Conservation (phyloP, 108 stramenopile genomes). For the Seminavis robusta region DNA sequence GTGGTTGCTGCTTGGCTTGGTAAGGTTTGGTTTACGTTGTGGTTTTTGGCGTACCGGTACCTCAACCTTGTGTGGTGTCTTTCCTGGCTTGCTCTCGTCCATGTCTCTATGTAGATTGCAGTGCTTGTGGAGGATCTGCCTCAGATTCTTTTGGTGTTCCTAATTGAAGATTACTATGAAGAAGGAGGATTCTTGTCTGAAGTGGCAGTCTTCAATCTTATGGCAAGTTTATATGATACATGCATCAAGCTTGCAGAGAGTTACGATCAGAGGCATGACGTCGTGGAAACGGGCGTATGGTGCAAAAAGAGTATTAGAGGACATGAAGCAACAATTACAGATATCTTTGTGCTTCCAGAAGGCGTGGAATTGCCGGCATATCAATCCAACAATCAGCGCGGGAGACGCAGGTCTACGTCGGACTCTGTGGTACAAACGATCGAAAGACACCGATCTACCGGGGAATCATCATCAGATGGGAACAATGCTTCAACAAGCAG, state of each 20-base stretch:
- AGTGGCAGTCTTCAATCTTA: conserved; percentile 25
- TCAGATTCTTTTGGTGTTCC: conserved; percentile 32
- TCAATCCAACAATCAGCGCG: not conserved
- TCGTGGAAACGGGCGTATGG: conserved; percentile 39
- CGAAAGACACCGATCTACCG: not conserved
- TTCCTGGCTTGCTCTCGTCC: not conserved
- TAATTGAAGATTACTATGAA: conserved; percentile 35
- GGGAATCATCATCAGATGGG: too few species aligned
- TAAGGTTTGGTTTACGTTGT: not conserved
- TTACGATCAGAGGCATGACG: conserved; percentile 29
- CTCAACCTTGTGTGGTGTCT: not conserved
- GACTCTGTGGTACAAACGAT: conserved; percentile 24
- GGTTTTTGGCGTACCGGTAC: not conserved
- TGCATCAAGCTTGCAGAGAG: conserved; percentile 37
- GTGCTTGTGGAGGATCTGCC: conserved; percentile 39
- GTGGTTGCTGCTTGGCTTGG: conserved; percentile 7
- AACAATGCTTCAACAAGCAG: not conserved
- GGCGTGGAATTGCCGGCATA: not conserved
- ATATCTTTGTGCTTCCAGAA: conserved; percentile 9
- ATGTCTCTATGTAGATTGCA: too few species aligned
- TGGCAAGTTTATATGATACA: conserved; percentile 32
- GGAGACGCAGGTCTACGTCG: conserved; percentile 10
- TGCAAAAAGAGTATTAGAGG: conserved; percentile 28
- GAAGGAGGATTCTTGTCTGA: conserved; percentile 9
- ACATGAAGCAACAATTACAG: conserved; percentile 9